These are phyloP conservation scores for Emmonsia crescens DNA, from an alignment of 2,329 filamentous ascomycete species.

Conservation along the genomic window DNA sequence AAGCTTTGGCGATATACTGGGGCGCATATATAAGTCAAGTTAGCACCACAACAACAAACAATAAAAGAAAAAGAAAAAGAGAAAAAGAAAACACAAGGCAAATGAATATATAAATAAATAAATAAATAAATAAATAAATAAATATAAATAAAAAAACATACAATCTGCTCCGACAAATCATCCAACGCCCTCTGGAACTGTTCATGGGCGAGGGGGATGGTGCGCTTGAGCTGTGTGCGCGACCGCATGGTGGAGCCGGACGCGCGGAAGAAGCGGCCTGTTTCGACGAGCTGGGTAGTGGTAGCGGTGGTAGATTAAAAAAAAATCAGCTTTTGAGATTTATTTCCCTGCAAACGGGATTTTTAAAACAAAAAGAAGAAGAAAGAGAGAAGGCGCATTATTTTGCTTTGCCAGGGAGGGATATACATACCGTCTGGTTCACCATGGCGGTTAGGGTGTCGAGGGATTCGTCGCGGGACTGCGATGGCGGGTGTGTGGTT, in stretches of 20 bases:
- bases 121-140: neutral
- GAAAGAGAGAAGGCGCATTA: neutral
- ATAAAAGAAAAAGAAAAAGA: no score
- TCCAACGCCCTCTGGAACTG: conserved; percentile 32
- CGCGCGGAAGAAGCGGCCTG: conserved; percentile 31
- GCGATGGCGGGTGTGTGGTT: neutral
- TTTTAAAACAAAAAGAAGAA: conserved; percentile 3
- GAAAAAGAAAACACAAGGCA: no score
- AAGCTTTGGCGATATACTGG: conserved; percentile 34
- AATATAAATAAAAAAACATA: conserved; percentile 16
- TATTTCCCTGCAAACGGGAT: no score
- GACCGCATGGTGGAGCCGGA: conserved; percentile 23
- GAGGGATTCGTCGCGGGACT: conserved; percentile 20
- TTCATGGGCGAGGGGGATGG: conserved; percentile 29
- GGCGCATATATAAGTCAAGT: no score
- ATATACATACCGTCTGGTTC: conserved; percentile 26
- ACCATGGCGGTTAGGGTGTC: conserved; percentile 25
- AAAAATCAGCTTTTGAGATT: no score
- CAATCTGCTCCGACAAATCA: conserved; percentile 33
- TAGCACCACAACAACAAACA: no score
- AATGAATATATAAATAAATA: neutral
- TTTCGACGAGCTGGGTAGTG: conserved; percentile 28
- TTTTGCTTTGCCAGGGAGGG: no score
- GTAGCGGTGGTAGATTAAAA: conserved; percentile 1
- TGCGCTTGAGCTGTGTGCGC: conserved; percentile 26